Evolutionary conservation across 306 rosid species (phyloP), one percentile per base, ranked within the genome.

Genomic region (Hippophae tibetana): DNA sequence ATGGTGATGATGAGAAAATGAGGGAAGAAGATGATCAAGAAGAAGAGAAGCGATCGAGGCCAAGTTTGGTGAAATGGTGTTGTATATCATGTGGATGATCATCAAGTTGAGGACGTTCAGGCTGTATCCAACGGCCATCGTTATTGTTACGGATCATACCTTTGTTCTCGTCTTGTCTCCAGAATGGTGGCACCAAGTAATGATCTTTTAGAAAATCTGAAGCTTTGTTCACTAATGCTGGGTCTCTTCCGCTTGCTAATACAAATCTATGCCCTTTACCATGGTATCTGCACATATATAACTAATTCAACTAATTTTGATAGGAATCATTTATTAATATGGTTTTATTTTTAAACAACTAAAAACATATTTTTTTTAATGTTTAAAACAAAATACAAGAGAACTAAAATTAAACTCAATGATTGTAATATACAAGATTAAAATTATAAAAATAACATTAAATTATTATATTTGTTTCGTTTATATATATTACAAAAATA

Each of bases 101-200:
- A 0, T 82, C 83, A 11, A 77, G 68, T 31, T 86, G 81, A 0
- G 87, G 79, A 51, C 97, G 72, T 48, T 89, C 97, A 7, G 86
- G 82, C 58, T 86, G 97, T 9, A 79, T 56, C 97, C 97, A 85
- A 1, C 97, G 85, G 7, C 97, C 97, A 43, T 86, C 92, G 45
- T 67, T 31, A 31, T 2, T 62, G 75, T 64, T 68, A 59, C 78
- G 72, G 27, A 81, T 69, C 95, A 89, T 83, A 6, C 97, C 97
- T 73, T 86, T 89, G 58, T 89, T 89, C 79, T 80, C 85, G 49
- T 79, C 82, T 62, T 89, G 97, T 60, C 92, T 72, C 95, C 97
- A 89, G 54, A 59, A 47, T 0, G 97, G 97, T 13, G 97, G 95
- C 27, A 89, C 94, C 82, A 83, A 54, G 84, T 86, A 66, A 67